phyloP scores from a whole-genome alignment of 2,329 filamentous ascomycete genomes.

The Septoria petroselini region DNA sequence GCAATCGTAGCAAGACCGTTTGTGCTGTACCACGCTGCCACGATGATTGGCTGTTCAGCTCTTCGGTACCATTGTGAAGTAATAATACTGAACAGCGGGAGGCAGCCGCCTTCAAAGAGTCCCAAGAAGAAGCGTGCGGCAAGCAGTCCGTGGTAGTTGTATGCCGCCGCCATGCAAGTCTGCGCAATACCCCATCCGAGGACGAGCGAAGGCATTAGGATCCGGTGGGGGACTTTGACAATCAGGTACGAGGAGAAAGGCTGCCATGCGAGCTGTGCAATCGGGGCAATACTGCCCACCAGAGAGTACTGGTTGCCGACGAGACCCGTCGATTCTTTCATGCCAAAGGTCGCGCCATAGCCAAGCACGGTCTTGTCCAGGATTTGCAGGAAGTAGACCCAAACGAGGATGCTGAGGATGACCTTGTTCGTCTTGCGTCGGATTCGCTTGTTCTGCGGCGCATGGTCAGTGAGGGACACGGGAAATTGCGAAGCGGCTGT shows the following conservation, averaged over 20 bases:
- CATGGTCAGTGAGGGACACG: conserved; percentile 2
- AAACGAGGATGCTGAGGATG: conserved; percentile 55
- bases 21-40: conserved; percentile 31
- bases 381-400: conserved; percentile 56
- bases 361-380: conserved; percentile 55
- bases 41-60: conserved; percentile 31
- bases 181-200: conserved; percentile 61
- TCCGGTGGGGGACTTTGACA: conserved; percentile 61
- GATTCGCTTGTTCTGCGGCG: conserved; percentile 50
- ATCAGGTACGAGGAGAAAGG: conserved; percentile 64
- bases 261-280: conserved; percentile 58
- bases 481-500: background rate
- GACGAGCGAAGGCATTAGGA: conserved; percentile 62
- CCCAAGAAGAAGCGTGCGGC: conserved; percentile 64
- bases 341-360: conserved; percentile 49
- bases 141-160: conserved; percentile 58
- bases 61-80: conserved; percentile 32
- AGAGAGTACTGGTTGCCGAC: conserved; percentile 51
- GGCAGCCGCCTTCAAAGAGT: conserved; percentile 63
- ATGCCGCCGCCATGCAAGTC: conserved; percentile 58
- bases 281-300: conserved; percentile 50
- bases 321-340: conserved; percentile 45
- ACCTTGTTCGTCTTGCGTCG: conserved; percentile 59
- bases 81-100: conserved; percentile 60
- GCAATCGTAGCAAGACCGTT: conserved; percentile 30